Evolutionary conservation across 2,329 filamentous ascomycete species (phyloP).

Genomic region (Ascochyta pisi): DNA sequence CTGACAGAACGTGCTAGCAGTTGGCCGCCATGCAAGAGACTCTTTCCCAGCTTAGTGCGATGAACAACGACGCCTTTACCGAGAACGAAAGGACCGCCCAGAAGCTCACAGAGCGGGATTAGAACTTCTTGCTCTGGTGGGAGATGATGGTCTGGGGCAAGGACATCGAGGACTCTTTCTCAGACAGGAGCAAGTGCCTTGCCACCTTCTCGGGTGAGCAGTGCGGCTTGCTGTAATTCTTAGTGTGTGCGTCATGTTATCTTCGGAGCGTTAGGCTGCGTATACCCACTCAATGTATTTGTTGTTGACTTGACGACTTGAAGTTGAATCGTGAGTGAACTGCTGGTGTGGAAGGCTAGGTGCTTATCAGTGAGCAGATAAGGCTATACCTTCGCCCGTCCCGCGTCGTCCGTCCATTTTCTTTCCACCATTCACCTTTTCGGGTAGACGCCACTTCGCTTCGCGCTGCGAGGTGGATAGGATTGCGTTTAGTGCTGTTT

Average conservation of each 20-base stretch:
- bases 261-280: conserved; percentile 9
- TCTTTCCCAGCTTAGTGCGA: conserved; percentile 42
- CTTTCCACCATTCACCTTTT: conserved; percentile 2
- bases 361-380: not conserved
- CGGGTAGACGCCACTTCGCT: not conserved
- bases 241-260: conserved; percentile 2
- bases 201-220: not conserved
- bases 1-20: conserved; percentile 46
- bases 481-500: not conserved
- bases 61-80: conserved; percentile 45
- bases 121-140: conserved; percentile 25
- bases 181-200: not conserved
- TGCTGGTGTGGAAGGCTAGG: not conserved
- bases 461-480: not conserved
- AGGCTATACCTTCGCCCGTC: not conserved
- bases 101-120: conserved; percentile 39
- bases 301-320: not conserved
- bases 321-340: not conserved
- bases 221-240: not conserved
- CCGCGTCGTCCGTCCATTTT: not conserved
- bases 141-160: conserved; percentile 16
- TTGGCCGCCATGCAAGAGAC: conserved; percentile 49
- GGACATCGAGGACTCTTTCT: not conserved
- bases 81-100: conserved; percentile 45
- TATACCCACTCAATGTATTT: conserved; percentile 18